phyloP scores from a whole-genome alignment of 75 land plant genomes.

The Pinus tabuliformis region DNA sequence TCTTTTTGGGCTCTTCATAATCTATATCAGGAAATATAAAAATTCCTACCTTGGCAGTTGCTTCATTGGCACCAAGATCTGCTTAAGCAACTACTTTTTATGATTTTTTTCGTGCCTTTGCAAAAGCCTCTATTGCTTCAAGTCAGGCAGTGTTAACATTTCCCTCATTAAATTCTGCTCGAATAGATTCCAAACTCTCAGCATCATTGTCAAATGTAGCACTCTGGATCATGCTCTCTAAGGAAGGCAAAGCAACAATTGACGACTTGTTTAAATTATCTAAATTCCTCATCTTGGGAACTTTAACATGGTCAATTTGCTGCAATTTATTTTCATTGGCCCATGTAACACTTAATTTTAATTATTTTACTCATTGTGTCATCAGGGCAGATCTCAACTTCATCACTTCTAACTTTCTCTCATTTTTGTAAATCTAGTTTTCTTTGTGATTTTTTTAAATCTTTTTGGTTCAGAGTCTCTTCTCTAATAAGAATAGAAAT shows the following conservation, averaged over 20 bases:
- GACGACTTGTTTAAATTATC: not conserved
- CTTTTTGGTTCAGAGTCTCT: too few species aligned
- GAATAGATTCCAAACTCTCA: not conserved
- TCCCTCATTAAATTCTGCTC: constrained; percentile 14
- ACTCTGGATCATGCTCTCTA: not conserved
- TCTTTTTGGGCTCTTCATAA: not conserved
- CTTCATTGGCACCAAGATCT: constrained; percentile 45
- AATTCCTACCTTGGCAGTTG: constrained; percentile 4
- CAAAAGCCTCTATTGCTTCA: constrained; percentile 77
- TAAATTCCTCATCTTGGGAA: too few species aligned
- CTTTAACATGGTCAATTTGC: too few species aligned
- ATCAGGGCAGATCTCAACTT: constrained; percentile 52
- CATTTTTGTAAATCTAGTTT: constrained; percentile 1
- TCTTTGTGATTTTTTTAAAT: constrained; percentile 7
- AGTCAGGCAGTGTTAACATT: constrained; percentile 20
- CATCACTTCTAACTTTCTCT: not conserved
- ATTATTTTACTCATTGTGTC: constrained; percentile 11
- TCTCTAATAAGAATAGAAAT: too few species aligned
- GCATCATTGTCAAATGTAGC: not conserved
- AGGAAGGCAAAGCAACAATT: not conserved
- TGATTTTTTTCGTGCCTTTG: constrained; percentile 58
- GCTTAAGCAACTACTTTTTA: constrained; percentile 72
- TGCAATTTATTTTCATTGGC: constrained; percentile 47
- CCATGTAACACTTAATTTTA: constrained; percentile 56
- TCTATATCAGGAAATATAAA: not conserved